Conservation (phyloP, 495 filamentous ascomycete genomes). For the Neurospora intermedia region DNA sequence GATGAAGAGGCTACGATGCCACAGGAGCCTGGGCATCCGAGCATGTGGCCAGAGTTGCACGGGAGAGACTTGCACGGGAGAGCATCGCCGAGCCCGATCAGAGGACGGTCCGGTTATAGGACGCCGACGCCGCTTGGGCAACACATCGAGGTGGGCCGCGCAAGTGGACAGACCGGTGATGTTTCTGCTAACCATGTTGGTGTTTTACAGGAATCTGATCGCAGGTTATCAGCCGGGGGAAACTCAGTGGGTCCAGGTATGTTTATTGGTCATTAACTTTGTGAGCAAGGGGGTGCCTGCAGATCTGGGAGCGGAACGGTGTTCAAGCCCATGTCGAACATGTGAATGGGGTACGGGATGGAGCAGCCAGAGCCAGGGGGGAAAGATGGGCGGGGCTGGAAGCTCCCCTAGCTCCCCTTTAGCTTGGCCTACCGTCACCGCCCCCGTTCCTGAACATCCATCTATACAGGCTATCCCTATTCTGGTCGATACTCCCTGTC, state of each 20-base stretch:
- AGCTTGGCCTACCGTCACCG: background rate
- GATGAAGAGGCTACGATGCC: background rate
- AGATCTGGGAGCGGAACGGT: background rate
- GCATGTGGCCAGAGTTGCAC: background rate
- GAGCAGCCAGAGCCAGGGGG: background rate
- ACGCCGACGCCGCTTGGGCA: background rate
- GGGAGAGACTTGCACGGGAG: background rate
- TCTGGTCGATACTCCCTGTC: background rate
- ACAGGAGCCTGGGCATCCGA: background rate
- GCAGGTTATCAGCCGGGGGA: background rate
- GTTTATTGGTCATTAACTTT: background rate
- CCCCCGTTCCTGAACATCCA: background rate
- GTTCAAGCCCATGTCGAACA: background rate
- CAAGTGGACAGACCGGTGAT: background rate
- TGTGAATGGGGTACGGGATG: background rate
- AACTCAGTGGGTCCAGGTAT: background rate
- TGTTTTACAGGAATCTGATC: background rate
- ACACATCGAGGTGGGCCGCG: background rate
- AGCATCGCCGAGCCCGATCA: background rate
- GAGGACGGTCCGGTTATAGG: background rate
- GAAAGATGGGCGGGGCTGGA: background rate
- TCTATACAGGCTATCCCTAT: background rate
- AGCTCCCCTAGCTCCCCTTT: background rate
- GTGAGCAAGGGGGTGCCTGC: background rate
- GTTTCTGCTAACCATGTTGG: background rate